phyloP scores from a whole-genome alignment of 2,329 filamentous ascomycete genomes.

The Dactylonectria estremocensis region DNA sequence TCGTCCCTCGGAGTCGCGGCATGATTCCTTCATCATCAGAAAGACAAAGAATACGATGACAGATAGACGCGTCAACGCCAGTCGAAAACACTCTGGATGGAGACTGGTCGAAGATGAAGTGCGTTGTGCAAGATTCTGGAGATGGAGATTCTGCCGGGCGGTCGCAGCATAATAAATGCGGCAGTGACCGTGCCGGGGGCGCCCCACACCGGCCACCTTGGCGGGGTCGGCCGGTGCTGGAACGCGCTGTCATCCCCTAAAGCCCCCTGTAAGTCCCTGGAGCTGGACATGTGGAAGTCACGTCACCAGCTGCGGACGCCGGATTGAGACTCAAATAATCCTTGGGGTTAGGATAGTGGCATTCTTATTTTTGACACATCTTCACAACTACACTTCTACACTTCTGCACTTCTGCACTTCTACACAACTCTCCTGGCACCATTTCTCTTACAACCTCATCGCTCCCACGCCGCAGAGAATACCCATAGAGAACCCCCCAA shows the following conservation, averaged over 20 bases:
- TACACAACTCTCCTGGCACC: too few relatives aligned
- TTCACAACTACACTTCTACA: not conserved
- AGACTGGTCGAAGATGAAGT: constrained; percentile 24
- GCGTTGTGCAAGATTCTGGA: constrained; percentile 35
- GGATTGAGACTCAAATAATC: constrained; percentile 18
- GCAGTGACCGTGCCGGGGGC: constrained; percentile 21
- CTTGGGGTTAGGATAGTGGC: not conserved
- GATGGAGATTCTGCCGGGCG: constrained; percentile 57
- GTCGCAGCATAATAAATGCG: constrained; percentile 38
- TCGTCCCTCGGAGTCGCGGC: constrained; percentile 59
- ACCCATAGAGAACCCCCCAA: constrained; percentile 5
- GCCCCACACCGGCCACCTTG: constrained; percentile 17
- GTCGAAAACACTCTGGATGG: not conserved
- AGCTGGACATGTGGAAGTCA: constrained; percentile 25
- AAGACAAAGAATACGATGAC: not conserved
- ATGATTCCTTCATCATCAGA: constrained; percentile 52
- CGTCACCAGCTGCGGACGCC: constrained; percentile 28
- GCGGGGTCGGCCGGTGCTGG: constrained; percentile 27
- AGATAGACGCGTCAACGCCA: not conserved
- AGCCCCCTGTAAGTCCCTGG: constrained; percentile 35
- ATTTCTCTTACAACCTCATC: constrained; percentile 1
- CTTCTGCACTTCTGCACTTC: not conserved
- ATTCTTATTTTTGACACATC: not conserved
- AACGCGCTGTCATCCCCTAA: constrained; percentile 27
- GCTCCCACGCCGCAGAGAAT: not conserved